Base-by-base conservation (phyloP, 495 filamentous ascomycete species). In the Monascus purpureus region DNA sequence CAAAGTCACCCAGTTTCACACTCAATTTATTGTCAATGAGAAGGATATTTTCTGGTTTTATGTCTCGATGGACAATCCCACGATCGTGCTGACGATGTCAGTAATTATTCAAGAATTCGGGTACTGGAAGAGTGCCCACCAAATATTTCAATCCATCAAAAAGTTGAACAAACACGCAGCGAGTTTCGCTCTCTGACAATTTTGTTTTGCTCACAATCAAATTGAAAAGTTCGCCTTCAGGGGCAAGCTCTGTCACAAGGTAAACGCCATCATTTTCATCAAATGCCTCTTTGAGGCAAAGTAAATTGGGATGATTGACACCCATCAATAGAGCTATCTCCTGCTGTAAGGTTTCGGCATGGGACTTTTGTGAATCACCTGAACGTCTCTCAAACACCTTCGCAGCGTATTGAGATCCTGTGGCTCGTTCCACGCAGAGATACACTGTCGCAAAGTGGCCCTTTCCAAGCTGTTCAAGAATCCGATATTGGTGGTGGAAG, bases 21-120 rank as follows among this genome's bases (percentile, higher is more conserved):
- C 72, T 73, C 22, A 96, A 57, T 4, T 86, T 67, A 31, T 80
- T 80, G 50, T 96, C 84, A 17, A 75, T 68, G 13, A 99, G 55
- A 6, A 99, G 68, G 29, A 99, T 99, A 39, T 99, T 99, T 52
- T 99, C 92, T 1, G 92, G 92, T 53, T 99, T 99, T 49, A 99
- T 93, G 44, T 99, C 92, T 29, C 92, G 82, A 55, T 99, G 92
- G 6, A 95, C 88, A 46, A 96, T 93, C 42, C 85, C 87, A 41
- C 92, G 82, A 32, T 96, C 92, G 53, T 99, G 92, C 90, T 96
- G 38, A 24, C 7, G 6, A 20, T 4, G 35, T 74, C 42, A 77
- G 62, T 27, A 23, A 6, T 33, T 8, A 12, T 6, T 9, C 7
- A 25, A 3, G 8, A 15, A 12, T 29, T 45, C 18, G 36, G 37